Percentiles rank a stretch among this genome's conserved stretches.
phyloP scores from a whole-genome alignment of 208 protist species.

The Leishmania gerbilli region DNA sequence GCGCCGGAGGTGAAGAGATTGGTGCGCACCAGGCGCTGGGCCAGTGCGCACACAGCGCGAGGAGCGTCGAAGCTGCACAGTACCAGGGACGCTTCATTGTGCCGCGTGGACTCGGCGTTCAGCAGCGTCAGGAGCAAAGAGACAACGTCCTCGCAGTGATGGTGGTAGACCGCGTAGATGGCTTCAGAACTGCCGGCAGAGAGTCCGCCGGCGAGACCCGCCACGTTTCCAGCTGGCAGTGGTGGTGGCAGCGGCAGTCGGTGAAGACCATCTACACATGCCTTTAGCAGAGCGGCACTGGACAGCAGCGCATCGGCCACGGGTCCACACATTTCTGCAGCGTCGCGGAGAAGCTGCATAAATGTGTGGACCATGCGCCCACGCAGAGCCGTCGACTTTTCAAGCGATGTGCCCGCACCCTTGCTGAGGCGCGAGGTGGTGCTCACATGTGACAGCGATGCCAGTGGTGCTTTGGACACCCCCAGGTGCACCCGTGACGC shows the following conservation, averaged over 20 bases:
- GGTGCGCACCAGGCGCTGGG: constrained; percentile 18
- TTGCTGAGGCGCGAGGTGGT: background rate
- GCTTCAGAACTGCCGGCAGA: constrained; percentile 9
- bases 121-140: constrained; percentile 26
- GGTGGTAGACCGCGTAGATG: background rate
- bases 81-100: constrained; percentile 37
- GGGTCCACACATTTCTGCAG: constrained; percentile 11
- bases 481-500: background rate
- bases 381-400: background rate
- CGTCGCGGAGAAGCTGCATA: constrained; percentile 9
- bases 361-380: background rate
- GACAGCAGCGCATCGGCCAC: constrained; percentile 27
- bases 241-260: background rate
- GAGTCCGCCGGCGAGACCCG: background rate
- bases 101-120: background rate
- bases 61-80: constrained; percentile 45
- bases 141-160: constrained; percentile 8
- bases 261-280: constrained; percentile 8
- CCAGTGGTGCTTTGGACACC: background rate
- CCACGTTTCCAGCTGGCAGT: background rate
- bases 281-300: constrained; percentile 14
- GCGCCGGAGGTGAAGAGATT: constrained; percentile 7
- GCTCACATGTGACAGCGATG: background rate
- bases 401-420: background rate
- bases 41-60: constrained; percentile 28